Conservation (phyloP, 202 grass and related monocot genomes). For the Digitaria exilis region DNA sequence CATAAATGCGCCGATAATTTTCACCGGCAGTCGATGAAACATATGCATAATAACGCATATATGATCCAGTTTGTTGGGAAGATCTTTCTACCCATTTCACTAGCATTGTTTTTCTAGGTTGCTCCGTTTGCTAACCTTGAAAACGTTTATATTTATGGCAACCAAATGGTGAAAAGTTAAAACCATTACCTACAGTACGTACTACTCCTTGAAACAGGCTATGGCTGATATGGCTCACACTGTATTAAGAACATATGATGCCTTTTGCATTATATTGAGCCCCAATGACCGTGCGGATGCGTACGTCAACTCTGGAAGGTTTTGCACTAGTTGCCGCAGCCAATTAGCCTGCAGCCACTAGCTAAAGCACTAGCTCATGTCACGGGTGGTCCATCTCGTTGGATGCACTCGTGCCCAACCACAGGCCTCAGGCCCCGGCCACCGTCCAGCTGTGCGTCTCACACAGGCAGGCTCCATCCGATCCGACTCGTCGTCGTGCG, state of each 20-base stretch:
- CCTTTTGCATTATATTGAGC: background rate
- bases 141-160: too few species aligned
- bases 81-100: too few species aligned
- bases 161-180: too few species aligned
- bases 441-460: background rate
- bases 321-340: background rate
- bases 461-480: background rate
- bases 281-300: background rate
- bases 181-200: too few species aligned
- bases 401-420: conserved; percentile 19
- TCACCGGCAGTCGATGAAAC: too few species aligned
- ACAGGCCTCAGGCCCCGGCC: background rate
- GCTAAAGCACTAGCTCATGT: background rate
- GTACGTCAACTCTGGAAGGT: too few species aligned
- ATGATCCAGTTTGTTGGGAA: too few species aligned
- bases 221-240: too few species aligned
- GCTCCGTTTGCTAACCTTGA: too few species aligned
- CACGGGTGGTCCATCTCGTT: conserved; percentile 44
- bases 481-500: background rate
- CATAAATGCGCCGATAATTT: too few species aligned
- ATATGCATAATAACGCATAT: too few species aligned
- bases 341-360: background rate
- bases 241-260: too few species aligned
- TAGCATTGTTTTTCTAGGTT: background rate
- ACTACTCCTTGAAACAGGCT: background rate